Percentiles rank a stretch among this genome's conserved stretches.
Conservation (phyloP, 2,329 filamentous ascomycete genomes). For the Neofusicoccum umdonicola region DNA sequence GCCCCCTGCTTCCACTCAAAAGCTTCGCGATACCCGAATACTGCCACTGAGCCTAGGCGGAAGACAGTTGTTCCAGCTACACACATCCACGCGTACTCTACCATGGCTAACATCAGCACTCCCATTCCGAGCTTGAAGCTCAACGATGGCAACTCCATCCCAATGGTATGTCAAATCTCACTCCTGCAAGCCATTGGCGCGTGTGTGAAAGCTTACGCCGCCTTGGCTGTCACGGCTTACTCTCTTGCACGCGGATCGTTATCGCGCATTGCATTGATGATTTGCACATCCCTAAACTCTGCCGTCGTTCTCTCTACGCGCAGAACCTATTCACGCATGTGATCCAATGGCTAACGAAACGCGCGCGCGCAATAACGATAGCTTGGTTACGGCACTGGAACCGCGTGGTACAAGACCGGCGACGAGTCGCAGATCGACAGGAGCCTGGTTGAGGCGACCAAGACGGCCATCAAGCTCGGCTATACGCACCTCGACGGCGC, state of each 20-base stretch:
- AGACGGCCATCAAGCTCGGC: slow-evolving; percentile 65
- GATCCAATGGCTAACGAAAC: not conserved
- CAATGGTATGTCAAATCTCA: slow-evolving; percentile 50
- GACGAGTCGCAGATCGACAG: slow-evolving; percentile 55
- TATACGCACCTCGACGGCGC: slow-evolving; percentile 74
- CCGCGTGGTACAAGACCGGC: slow-evolving; percentile 60
- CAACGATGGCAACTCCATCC: slow-evolving; percentile 71
- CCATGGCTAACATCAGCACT: slow-evolving; percentile 43
- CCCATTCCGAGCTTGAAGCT: slow-evolving; percentile 63
- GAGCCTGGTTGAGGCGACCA: slow-evolving; percentile 54
- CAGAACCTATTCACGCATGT: not conserved
- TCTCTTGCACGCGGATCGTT: not conserved
- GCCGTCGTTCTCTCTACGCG: not conserved
- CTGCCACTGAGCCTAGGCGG: not conserved
- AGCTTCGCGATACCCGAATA: not conserved
- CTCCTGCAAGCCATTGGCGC: not conserved
- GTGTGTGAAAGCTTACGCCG: not conserved
- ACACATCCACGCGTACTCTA: not conserved
- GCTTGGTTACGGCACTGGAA: slow-evolving; percentile 72
- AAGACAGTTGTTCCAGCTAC: not conserved
- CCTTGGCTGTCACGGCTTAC: not conserved
- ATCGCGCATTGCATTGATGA: not conserved
- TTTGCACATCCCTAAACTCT: not conserved
- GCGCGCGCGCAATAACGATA: slow-evolving; percentile 28
- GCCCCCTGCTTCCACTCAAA: not conserved